These are phyloP conservation scores for Boletus rubescentipes DNA, from an alignment of 768 basidiomycete genomes.

Conservation along the genomic window DNA sequence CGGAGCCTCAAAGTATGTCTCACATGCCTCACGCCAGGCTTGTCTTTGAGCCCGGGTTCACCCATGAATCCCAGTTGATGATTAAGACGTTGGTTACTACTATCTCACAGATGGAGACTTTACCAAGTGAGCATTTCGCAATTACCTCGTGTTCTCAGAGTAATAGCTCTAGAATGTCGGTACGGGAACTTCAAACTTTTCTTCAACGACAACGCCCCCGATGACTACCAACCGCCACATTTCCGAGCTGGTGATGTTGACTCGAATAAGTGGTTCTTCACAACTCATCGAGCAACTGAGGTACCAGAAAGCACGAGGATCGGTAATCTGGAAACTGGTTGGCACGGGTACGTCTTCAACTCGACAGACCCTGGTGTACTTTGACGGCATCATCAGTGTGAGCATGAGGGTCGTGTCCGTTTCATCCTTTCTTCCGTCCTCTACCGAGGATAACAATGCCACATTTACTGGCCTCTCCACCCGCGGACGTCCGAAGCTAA, in stretches of 20 bases:
- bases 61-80: slow-evolving; percentile 47
- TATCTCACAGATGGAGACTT: slow-evolving; percentile 75
- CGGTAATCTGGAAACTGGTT: slow-evolving; percentile 67
- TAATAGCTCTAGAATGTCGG: slow-evolving; percentile 55
- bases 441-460: slow-evolving; percentile 55
- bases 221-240: slow-evolving; percentile 81
- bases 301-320: slow-evolving; percentile 71
- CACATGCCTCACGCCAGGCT: background rate
- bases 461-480: slow-evolving; percentile 49
- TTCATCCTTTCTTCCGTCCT: slow-evolving; percentile 67
- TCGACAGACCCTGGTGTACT: background rate
- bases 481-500: slow-evolving; percentile 39
- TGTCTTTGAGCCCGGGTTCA: background rate
- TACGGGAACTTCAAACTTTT: slow-evolving; percentile 89
- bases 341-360: slow-evolving; percentile 57
- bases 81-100: slow-evolving; percentile 76
- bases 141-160: background rate
- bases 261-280: slow-evolving; percentile 79
- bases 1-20: slow-evolving; percentile 67
- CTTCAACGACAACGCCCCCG: slow-evolving; percentile 76
- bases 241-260: slow-evolving; percentile 71
- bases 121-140: slow-evolving; percentile 58
- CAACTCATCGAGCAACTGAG: slow-evolving; percentile 72
- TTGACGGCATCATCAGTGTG: slow-evolving; percentile 44
- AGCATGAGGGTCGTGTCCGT: slow-evolving; percentile 73